Evolutionary conservation across 305 asterid species (phyloP).

Genomic region (Plantago lanceolata): DNA sequence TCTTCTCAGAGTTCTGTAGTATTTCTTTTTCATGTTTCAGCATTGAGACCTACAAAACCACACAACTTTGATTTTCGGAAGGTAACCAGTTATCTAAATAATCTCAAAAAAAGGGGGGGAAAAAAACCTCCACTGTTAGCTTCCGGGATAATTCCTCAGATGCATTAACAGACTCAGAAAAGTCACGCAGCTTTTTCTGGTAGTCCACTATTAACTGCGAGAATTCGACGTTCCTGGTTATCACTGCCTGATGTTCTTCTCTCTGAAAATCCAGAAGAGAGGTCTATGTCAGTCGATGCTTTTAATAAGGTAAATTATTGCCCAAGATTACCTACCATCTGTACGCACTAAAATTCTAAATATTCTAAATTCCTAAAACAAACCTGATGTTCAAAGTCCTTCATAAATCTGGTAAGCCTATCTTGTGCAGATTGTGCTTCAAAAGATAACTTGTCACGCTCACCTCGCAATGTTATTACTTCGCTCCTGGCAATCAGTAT

Average conservation of each 20-base stretch:
- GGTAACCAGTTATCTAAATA: constrained; percentile 2
- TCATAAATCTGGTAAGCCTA: constrained; percentile 71
- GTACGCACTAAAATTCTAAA: too few species aligned
- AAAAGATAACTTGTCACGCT: constrained; percentile 66
- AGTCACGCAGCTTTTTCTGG: constrained; percentile 79
- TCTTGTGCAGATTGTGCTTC: constrained; percentile 73
- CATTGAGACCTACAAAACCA: constrained; percentile 47
- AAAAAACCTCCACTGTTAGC: constrained; percentile 69
- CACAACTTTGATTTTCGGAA: constrained; percentile 5
- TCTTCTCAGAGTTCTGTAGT: constrained; percentile 68
- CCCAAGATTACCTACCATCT: too few species aligned
- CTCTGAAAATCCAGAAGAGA: constrained; percentile 39
- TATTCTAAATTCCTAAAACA: constrained; percentile 1
- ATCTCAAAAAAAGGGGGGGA: constrained; percentile 2
- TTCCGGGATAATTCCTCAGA: constrained; percentile 66
- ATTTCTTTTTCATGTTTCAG: constrained; percentile 77
- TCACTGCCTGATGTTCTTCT: constrained; percentile 63
- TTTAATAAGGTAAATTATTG: too few species aligned
- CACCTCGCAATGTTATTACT: constrained; percentile 57
- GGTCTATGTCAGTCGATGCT: constrained; percentile 9
- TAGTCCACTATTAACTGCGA: constrained; percentile 74
- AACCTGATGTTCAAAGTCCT: constrained; percentile 89
- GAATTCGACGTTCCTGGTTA: constrained; percentile 80
- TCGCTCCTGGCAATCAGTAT: constrained; percentile 44
- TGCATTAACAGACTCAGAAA: constrained; percentile 59